A percentile compares a stretch with the other conserved stretches of the same genome.
phyloP scores from a whole-genome alignment of 2,329 filamentous ascomycete species.

The Eutypella sp. region DNA sequence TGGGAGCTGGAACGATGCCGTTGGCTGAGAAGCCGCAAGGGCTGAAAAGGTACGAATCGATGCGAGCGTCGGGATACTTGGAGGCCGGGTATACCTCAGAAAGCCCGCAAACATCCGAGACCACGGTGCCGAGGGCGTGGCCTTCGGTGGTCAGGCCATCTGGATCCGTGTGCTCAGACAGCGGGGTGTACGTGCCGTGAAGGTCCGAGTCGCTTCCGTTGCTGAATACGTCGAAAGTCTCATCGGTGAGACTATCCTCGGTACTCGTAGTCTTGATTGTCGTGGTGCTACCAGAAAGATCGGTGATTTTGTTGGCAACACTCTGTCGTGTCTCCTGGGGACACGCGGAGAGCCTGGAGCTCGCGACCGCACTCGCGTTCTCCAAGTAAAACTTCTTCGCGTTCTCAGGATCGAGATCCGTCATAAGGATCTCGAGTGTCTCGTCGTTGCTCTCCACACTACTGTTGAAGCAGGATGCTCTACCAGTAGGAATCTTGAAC shows the following conservation, averaged over 20 bases:
- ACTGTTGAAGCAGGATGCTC: conserved; percentile 31
- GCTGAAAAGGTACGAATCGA: conserved; percentile 94
- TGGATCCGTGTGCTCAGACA: conserved; percentile 54
- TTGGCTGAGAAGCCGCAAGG: conserved; percentile 98
- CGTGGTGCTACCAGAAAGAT: conserved; percentile 46
- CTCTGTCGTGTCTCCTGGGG: conserved; percentile 58
- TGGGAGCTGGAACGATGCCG: conserved; percentile 84
- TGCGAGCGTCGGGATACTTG: conserved; percentile 85
- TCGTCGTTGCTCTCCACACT: conserved; percentile 59
- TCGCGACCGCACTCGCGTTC: conserved; percentile 82
- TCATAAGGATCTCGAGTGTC: conserved; percentile 71
- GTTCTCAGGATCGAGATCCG: conserved; percentile 62
- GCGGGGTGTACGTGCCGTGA: conserved; percentile 51
- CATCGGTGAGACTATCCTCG: conserved; percentile 41
- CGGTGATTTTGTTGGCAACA: conserved; percentile 54
- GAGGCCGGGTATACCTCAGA: conserved; percentile 81
- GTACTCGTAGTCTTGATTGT: conserved; percentile 34
- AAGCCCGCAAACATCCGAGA: conserved; percentile 85
- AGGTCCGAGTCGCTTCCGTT: conserved; percentile 52
- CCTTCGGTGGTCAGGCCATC: conserved; percentile 86
- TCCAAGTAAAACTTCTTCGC: conserved; percentile 66
- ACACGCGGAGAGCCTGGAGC: conserved; percentile 68
- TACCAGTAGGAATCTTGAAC: conserved; percentile 53
- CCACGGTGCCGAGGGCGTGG: conserved; percentile 85
- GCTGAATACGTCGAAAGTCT: conserved; percentile 74